Base-by-base conservation (phyloP, 129 eudicot species). In the Saussurea involucrata region DNA sequence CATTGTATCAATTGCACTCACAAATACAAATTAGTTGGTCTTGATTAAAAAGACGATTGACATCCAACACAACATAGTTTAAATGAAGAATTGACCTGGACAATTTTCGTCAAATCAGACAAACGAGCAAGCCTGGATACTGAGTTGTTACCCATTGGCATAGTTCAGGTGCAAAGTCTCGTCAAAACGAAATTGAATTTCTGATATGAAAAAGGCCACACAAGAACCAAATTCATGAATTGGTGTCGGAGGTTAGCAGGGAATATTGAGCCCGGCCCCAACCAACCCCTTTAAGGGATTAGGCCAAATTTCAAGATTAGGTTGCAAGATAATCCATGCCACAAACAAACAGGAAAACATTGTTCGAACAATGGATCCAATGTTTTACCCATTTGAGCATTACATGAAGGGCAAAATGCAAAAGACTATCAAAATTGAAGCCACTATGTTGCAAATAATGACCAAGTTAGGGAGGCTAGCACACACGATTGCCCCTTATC, bases 261-360 rank as follows among this genome's bases (percentile, higher is more conserved):
- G 40, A 60, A 76, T 22, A 78, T 71, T 61, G 24, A 79, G 64
- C 80, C 80, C 42, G 64, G 74, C 84, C 73, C 11, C 60, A 53
- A 67, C 71, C 76, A 58, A 74, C 70, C 28, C 31, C 10, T 80
- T 32, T 24, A 74, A 58, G 10, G 27, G 64, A 36, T 80, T 67
- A 53, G 72, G 63, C 79, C 31, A 66, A 55, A 17, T 66, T 80
- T 73, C 63, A n/a, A 73, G 34, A 31, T 32, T 42, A 72, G 78
- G 68, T 32, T 63, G 9, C 76, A 63, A 42, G 63, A 74, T 73
- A 44, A 66, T 34, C 9, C 79, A 58, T 74, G 42, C 65, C 36
- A 74, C 66, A 80, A 67, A 67, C 69, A 66, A 24, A 57, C 22
- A 67, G 25, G 32, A 60, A 53, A 74, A 36, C 69, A 40, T 55